Evolutionary conservation across 208 protist genomes (phyloP), one percentile per base, ranked within the genome.

Genomic region (Willaertia magna): DNA sequence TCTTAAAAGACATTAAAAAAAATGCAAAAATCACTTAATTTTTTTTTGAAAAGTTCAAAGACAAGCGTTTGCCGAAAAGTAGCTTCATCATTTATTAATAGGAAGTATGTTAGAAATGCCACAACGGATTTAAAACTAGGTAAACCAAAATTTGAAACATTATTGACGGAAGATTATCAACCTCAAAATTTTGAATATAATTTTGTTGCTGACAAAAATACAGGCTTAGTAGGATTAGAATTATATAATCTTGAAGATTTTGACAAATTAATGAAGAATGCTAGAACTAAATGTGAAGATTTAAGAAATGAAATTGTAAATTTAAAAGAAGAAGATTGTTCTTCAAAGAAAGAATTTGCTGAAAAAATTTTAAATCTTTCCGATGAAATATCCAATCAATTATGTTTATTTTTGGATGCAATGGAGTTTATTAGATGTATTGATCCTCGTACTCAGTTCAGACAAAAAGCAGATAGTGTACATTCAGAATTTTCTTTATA

Each of bases 391-490:
- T 95, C 91, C 90, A 97, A 97, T 86, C 90, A 94, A 1, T 89
- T 97, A 1, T 97, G 95, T 87, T 89, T 96, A 22, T 89, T 96
- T 85, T 88, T 97, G 6, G 95, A 97, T 88, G 93, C 94, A 11
- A 94, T 92, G 89, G 95, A 97, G 88, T 95, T 96, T 90, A 94
- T 96, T 81, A 92, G 95, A 22, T 92, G 95, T 85, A 93, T 96
- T 34, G 93, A 96, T 85, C 94, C 94, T 39, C 91, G 94, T 81
- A 91, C 93, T 79, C 88, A 91, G 47, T 96, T 95, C 90, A 93
- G 94, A 84, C 89, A 91, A 30, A 87, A 90, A 79, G 94, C 94
- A 26, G 85, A 89, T 4, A 85, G 93, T 48, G 95, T 94, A 55
- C 95, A 96, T 85, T 90, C 93, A 81, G 91, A 92, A 84, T 93